These are phyloP conservation scores for Lithocarpus polystachyus DNA, from an alignment of 306 rosid genomes.

Conservation along the genomic window DNA sequence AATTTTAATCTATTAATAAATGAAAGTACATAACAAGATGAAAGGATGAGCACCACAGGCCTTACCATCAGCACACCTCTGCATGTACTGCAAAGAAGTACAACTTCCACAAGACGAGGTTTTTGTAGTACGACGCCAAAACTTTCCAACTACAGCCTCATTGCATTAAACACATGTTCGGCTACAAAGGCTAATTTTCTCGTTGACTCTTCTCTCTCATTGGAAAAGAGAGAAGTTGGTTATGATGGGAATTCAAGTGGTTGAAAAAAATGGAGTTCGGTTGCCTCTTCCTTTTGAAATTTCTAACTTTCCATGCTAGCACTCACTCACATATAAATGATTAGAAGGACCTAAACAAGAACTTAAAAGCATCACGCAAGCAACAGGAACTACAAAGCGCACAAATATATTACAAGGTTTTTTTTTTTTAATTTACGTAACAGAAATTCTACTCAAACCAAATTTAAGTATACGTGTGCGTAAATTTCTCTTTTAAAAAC, in stretches of 20 bases:
- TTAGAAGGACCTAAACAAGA: not conserved
- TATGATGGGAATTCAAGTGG: not conserved
- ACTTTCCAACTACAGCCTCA: slow-evolving; percentile 11
- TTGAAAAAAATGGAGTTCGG: not conserved
- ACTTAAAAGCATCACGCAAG: not conserved
- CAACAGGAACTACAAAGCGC: not conserved
- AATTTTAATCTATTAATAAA: too few species aligned
- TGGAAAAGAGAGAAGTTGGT: not conserved
- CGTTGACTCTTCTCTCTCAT: slow-evolving; percentile 2
- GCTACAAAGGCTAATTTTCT: not conserved
- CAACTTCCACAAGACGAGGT: slow-evolving; percentile 24
- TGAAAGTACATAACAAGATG: not conserved
- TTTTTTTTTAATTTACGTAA: too few species aligned
- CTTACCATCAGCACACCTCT: not conserved
- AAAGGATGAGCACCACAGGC: not conserved
- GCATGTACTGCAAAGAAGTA: slow-evolving; percentile 46
- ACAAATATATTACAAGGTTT: not conserved
- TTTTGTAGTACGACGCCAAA: slow-evolving; percentile 37
- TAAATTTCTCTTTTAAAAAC: rapidly evolving
- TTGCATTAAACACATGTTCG: slow-evolving; percentile 1
- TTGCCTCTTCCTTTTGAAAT: too few species aligned
- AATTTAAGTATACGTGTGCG: too few species aligned
- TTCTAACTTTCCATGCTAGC: too few species aligned
- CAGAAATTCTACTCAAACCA: too few species aligned
- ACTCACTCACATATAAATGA: too few species aligned